Conservation (phyloP, 176 grass and related monocot genomes). For the Eragrostis curvula region DNA sequence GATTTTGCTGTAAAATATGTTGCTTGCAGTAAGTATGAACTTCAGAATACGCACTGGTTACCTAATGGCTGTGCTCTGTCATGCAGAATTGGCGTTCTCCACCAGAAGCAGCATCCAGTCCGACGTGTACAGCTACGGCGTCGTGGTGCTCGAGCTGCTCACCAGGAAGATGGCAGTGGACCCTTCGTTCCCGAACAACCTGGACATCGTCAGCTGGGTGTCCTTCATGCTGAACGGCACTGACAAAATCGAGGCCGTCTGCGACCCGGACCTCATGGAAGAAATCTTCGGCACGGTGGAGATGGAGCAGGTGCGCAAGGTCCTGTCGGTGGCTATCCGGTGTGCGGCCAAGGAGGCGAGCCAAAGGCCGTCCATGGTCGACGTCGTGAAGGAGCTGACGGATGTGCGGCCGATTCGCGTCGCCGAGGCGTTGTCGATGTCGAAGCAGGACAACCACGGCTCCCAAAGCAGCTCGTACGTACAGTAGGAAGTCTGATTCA, state of each 20-base stretch:
- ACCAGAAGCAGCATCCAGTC: slow-evolving; percentile 53
- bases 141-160: slow-evolving; percentile 74
- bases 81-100: slow-evolving; percentile 70
- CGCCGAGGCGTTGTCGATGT: slow-evolving; percentile 16
- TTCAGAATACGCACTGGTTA: background rate
- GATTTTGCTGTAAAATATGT: background rate
- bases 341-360: slow-evolving; percentile 45
- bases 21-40: background rate
- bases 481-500: background rate
- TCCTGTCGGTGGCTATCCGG: slow-evolving; percentile 55
- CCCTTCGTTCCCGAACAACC: slow-evolving; percentile 43
- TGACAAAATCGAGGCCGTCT: slow-evolving; percentile 49
- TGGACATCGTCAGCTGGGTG: slow-evolving; percentile 69
- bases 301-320: slow-evolving; percentile 55
- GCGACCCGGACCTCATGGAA: slow-evolving; percentile 50
- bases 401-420: slow-evolving; percentile 2
- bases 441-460: slow-evolving; percentile 17
- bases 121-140: slow-evolving; percentile 86
- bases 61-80: background rate
- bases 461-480: background rate
- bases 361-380: slow-evolving; percentile 54
- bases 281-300: slow-evolving; percentile 52
- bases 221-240: slow-evolving; percentile 25
- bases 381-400: slow-evolving; percentile 61
- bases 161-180: slow-evolving; percentile 65